These are phyloP conservation scores for Scedosporium dehoogii DNA, from an alignment of 2,329 filamentous ascomycete genomes.

Conservation along the genomic window DNA sequence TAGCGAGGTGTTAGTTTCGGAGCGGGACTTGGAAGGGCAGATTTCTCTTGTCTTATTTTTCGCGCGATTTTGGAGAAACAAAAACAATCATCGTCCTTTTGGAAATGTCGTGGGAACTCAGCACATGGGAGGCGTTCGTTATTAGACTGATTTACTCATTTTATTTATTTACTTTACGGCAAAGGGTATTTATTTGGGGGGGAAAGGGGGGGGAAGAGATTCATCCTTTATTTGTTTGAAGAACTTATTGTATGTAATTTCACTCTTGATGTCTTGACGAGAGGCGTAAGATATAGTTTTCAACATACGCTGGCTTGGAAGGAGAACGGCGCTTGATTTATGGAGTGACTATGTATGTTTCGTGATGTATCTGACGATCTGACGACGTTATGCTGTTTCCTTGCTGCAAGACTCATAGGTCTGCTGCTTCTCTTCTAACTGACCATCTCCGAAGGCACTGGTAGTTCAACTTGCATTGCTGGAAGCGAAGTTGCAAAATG, in stretches of 20 bases:
- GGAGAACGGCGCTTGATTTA: neutral
- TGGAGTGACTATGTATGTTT: neutral
- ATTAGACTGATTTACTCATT: conserved; percentile 3
- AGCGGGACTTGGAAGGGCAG: neutral
- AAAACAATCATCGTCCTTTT: neutral
- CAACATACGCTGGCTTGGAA: neutral
- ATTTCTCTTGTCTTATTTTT: neutral
- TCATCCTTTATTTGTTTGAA: neutral
- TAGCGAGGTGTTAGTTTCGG: neutral
- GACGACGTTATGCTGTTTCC: too few relatives aligned
- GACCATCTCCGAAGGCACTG: too few relatives aligned
- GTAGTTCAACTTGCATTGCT: too few relatives aligned
- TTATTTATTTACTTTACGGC: conserved; percentile 1
- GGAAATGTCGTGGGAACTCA: neutral
- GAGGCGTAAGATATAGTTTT: conserved; percentile 1
- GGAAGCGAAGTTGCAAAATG: too few relatives aligned
- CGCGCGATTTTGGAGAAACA: too few relatives aligned
- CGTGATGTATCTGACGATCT: too few relatives aligned
- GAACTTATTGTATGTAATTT: neutral
- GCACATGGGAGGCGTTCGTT: conserved; percentile 6
- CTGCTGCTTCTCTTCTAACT: too few relatives aligned
- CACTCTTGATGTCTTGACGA: conserved; percentile 1
- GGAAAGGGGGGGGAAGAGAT: neutral
- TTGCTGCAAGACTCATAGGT: too few relatives aligned
- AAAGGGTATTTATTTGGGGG: neutral